Conservation (phyloP, 352 stramenopile species). For the Globisporangium cederbergense region DNA sequence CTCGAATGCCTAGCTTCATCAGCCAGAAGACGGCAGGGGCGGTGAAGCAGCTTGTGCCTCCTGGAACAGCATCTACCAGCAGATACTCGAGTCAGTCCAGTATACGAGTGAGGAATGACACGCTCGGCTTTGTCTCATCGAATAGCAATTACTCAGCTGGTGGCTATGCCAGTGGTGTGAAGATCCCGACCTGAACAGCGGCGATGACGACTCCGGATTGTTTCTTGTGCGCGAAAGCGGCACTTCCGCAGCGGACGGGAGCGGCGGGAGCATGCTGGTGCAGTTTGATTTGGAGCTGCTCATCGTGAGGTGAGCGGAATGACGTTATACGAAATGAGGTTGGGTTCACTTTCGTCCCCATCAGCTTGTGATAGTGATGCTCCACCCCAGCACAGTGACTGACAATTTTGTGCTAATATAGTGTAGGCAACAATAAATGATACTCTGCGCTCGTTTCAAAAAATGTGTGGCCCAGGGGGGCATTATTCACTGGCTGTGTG, state of each 20-base stretch:
- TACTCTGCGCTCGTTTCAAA: not conserved
- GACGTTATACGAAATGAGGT: too few relatives aligned
- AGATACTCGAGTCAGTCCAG: not conserved
- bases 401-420: too few relatives aligned
- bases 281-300: too few relatives aligned
- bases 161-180: conserved; percentile 7
- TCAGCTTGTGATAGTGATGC: too few relatives aligned
- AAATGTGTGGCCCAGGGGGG: conserved; percentile 4
- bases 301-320: too few relatives aligned
- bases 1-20: not conserved
- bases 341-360: too few relatives aligned
- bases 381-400: too few relatives aligned
- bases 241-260: conserved; percentile 18
- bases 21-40: not conserved
- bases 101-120: not conserved
- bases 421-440: not conserved
- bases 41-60: not conserved
- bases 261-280: too few relatives aligned
- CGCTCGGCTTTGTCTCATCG: not conserved
- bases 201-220: conserved; percentile 25
- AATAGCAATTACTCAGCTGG: not conserved
- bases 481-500: not conserved
- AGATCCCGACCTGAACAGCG: conserved; percentile 15
- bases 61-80: not conserved
- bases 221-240: conserved; percentile 47